These are phyloP conservation scores for Helotiales sp. DNA, from an alignment of 2,329 filamentous ascomycete genomes.

Conservation along the genomic window DNA sequence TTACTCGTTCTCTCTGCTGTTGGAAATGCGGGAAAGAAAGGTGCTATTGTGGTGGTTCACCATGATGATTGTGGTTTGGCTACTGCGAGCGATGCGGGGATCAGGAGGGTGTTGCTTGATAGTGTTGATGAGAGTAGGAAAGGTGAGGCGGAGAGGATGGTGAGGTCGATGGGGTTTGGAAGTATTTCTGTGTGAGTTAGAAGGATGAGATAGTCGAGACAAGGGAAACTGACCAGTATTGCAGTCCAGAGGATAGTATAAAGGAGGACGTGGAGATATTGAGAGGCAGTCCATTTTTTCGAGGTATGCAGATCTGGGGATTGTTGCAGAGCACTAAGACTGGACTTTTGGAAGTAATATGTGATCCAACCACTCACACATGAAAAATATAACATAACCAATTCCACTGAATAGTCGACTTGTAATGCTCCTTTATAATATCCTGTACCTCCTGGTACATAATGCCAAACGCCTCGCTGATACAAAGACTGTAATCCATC, in stretches of 20 bases:
- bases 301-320: constrained; percentile 23
- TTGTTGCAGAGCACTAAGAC: constrained; percentile 29
- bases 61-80: constrained; percentile 26
- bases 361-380: background rate
- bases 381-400: too few species aligned
- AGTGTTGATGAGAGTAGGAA: background rate
- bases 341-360: constrained; percentile 16
- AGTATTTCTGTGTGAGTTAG: constrained; percentile 21
- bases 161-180: constrained; percentile 22
- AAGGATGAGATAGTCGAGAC: background rate
- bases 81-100: constrained; percentile 17
- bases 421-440: background rate
- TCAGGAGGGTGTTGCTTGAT: constrained; percentile 8
- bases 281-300: constrained; percentile 21
- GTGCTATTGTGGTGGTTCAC: constrained; percentile 25
- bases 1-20: constrained; percentile 26
- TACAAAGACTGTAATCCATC: background rate
- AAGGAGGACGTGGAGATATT: constrained; percentile 26
- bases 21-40: constrained; percentile 27
- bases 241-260: constrained; percentile 22
- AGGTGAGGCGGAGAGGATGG: background rate
- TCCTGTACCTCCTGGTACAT: constrained; percentile 12
- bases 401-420: background rate
- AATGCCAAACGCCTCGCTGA: constrained; percentile 25
- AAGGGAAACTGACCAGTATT: background rate